A percentile compares a stretch with the other conserved stretches of the same genome.
Evolutionary conservation across 371 early-diverging fungal species (phyloP).

Genomic region (Mucor sp.): DNA sequence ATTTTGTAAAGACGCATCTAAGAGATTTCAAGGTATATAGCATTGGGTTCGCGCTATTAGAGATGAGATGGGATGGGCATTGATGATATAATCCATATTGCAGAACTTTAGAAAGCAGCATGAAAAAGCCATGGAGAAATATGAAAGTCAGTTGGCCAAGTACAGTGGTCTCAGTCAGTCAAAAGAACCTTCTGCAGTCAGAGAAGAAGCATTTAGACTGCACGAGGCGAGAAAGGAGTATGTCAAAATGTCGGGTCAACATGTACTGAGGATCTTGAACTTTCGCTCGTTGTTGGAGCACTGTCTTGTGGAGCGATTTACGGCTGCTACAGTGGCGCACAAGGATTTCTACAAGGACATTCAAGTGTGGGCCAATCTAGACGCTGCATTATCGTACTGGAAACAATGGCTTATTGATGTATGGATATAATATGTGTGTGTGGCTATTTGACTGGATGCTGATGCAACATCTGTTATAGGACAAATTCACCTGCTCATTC

Average conservation of each 20-base stretch:
- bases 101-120: slow-evolving; percentile 45
- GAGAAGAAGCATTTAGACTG: slow-evolving; percentile 66
- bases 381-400: slow-evolving; percentile 26
- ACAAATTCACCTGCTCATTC: slow-evolving; percentile 25
- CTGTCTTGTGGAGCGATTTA: slow-evolving; percentile 25
- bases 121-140: slow-evolving; percentile 56
- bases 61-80: not conserved
- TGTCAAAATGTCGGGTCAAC: slow-evolving; percentile 46
- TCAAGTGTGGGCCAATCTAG: slow-evolving; percentile 27
- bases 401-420: slow-evolving; percentile 32
- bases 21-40: slow-evolving; percentile 54
- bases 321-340: slow-evolving; percentile 25
- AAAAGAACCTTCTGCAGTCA: slow-evolving; percentile 62
- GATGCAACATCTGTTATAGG: slow-evolving; percentile 7
- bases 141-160: slow-evolving; percentile 61
- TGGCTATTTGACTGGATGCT: not conserved
- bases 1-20: slow-evolving; percentile 60
- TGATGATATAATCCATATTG: not conserved
- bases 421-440: not conserved
- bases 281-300: slow-evolving; percentile 32
- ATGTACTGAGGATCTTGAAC: slow-evolving; percentile 23
- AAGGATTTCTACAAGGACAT: slow-evolving; percentile 25
- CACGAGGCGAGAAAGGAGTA: slow-evolving; percentile 64
- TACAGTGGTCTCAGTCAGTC: slow-evolving; percentile 53
- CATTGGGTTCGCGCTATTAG: too few relatives aligned